These are phyloP conservation scores for Botrytis sinoallii DNA, from an alignment of 2,329 filamentous ascomycete species.

Conservation along the genomic window DNA sequence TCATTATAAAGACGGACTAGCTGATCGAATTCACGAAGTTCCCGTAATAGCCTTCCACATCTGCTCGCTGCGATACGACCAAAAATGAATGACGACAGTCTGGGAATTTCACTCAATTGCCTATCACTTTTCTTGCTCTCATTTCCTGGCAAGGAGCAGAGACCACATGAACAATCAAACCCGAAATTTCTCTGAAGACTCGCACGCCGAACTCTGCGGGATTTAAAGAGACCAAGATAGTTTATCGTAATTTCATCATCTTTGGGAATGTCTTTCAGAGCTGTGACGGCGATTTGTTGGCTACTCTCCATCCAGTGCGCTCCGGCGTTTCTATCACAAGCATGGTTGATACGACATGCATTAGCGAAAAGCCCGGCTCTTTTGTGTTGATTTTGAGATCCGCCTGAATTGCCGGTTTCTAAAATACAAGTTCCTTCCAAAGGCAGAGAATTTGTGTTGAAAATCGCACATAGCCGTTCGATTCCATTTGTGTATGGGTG, in stretches of 20 bases:
- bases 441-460: constrained; percentile 25
- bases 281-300: constrained; percentile 37
- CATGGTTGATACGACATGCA: constrained; percentile 41
- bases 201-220: constrained; percentile 31
- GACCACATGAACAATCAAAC: constrained; percentile 39
- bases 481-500: constrained; percentile 12
- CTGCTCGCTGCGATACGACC: constrained; percentile 19
- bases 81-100: constrained; percentile 33
- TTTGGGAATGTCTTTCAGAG: constrained; percentile 38
- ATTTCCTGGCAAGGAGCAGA: constrained; percentile 39
- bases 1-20: constrained; percentile 33
- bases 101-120: constrained; percentile 29
- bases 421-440: constrained; percentile 27
- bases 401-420: not conserved
- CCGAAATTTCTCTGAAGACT: constrained; percentile 35
- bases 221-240: constrained; percentile 30
- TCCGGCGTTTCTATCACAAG: constrained; percentile 40
- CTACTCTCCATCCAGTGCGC: constrained; percentile 39
- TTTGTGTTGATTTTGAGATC: not conserved
- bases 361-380: constrained; percentile 38
- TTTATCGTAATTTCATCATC: constrained; percentile 41
- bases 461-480: constrained; percentile 24
- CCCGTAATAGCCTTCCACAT: constrained; percentile 18
- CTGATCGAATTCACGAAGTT: constrained; percentile 31
- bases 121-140: constrained; percentile 38